Conservation (phyloP, 306 rosid genomes). For the Cucurbita moschata region DNA sequence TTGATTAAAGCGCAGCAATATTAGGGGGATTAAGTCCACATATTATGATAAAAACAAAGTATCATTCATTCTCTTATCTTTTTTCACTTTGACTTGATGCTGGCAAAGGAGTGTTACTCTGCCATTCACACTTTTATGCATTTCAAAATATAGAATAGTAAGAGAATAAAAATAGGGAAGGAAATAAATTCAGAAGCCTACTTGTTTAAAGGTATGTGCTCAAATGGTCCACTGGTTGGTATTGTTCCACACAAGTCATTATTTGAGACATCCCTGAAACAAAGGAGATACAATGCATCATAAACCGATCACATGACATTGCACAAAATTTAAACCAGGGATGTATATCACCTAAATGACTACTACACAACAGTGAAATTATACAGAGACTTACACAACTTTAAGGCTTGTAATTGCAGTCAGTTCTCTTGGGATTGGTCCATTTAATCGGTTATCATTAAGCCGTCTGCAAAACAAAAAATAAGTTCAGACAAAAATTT, state of each 20-base stretch:
- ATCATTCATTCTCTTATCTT: neutral
- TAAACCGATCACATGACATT: neutral
- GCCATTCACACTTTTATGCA: neutral
- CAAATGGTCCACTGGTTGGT: conserved; percentile 80
- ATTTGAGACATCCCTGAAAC: conserved; percentile 75
- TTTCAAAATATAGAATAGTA: neutral
- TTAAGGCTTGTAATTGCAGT: conserved; percentile 59
- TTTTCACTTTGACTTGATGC: neutral
- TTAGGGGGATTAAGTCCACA: neutral
- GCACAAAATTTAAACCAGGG: neutral
- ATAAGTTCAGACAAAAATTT: neutral
- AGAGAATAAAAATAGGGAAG: neutral
- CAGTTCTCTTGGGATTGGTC: conserved; percentile 75
- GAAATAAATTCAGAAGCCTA: conserved; percentile 19
- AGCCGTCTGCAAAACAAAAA: conserved; percentile 50
- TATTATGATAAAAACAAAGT: neutral
- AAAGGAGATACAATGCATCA: neutral
- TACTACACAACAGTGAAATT: neutral
- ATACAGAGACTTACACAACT: conserved; percentile 68
- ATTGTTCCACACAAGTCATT: conserved; percentile 84
- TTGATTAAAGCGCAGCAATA: neutral
- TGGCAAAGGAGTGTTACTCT: neutral
- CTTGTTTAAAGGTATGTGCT: conserved; percentile 80
- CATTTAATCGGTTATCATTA: conserved; percentile 63
- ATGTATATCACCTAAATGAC: neutral